These are phyloP conservation scores for Calonectria pauciramosa DNA, from an alignment of 2,329 filamentous ascomycete genomes.

Conservation along the genomic window DNA sequence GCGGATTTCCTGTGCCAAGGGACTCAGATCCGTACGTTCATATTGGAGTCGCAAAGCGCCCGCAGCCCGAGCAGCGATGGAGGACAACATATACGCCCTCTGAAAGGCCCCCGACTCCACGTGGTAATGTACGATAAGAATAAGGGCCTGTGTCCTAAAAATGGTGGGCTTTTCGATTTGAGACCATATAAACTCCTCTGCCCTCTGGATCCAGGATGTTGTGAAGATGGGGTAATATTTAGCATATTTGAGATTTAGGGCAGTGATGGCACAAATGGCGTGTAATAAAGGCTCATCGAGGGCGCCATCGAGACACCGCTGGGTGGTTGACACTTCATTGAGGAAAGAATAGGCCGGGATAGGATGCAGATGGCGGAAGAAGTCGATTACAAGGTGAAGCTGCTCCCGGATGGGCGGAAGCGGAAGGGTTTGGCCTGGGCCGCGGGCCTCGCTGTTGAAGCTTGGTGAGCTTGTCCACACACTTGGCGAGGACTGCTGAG, in stretches of 20 bases:
- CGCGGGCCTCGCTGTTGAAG: not conserved
- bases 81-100: slow-evolving; percentile 49
- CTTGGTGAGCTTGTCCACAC: slow-evolving; percentile 3
- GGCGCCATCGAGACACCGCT: slow-evolving; percentile 62
- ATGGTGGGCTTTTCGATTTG: slow-evolving; percentile 63
- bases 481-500: not conserved
- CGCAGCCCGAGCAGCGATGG: slow-evolving; percentile 46
- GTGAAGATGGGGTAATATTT: slow-evolving; percentile 46
- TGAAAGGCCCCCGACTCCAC: slow-evolving; percentile 49
- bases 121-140: slow-evolving; percentile 47
- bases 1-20: slow-evolving; percentile 44
- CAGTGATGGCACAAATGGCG: slow-evolving; percentile 57
- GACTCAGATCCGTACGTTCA: slow-evolving; percentile 43
- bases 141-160: slow-evolving; percentile 56
- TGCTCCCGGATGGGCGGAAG: slow-evolving; percentile 32
- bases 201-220: slow-evolving; percentile 59
- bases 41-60: slow-evolving; percentile 48
- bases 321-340: slow-evolving; percentile 64
- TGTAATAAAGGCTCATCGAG: slow-evolving; percentile 58
- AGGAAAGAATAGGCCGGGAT: slow-evolving; percentile 52
- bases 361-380: slow-evolving; percentile 44
- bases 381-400: slow-evolving; percentile 38
- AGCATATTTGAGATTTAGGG: slow-evolving; percentile 51
- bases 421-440: not conserved
- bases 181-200: slow-evolving; percentile 58